Evolutionary conservation across 352 stramenopile species (phyloP).

Genomic region (Pythium plurisporium): DNA sequence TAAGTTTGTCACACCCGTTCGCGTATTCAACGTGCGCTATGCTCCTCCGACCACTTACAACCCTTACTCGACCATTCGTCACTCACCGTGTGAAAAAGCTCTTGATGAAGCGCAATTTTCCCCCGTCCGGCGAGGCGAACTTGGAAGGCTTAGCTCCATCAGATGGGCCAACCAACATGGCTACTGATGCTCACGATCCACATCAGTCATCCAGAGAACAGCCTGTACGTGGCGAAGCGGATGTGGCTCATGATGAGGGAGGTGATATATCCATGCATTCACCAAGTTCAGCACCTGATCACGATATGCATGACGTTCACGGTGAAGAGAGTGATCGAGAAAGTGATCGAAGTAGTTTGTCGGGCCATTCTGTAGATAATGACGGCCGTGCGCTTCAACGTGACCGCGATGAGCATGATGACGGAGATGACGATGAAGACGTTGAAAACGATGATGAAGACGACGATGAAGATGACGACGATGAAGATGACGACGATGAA

Average conservation of each 20-base stretch:
- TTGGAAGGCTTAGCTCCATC: not conserved
- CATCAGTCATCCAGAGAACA: not conserved
- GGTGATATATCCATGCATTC: constrained; percentile 72
- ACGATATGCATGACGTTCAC: constrained; percentile 50
- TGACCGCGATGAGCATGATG: constrained; percentile 49
- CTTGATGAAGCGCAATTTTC: constrained; percentile 41
- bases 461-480: constrained; percentile 48
- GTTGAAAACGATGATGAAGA: constrained; percentile 64
- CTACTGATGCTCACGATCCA: not conserved
- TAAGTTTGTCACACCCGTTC: constrained; percentile 72
- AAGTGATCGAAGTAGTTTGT: constrained; percentile 60
- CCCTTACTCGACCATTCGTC: constrained; percentile 76
- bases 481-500: constrained; percentile 44
- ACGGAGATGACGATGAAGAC: constrained; percentile 53
- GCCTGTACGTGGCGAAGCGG: not conserved
- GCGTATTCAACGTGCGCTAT: constrained; percentile 73
- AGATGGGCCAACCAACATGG: not conserved
- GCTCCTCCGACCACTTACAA: constrained; percentile 74
- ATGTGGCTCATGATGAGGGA: constrained; percentile 13
- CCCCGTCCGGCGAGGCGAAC: not conserved
- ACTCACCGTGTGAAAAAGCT: constrained; percentile 64
- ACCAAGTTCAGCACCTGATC: constrained; percentile 39
- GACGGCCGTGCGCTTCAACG: constrained; percentile 22
- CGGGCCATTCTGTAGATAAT: constrained; percentile 41
- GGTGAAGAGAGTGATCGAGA: constrained; percentile 39